phyloP scores from a whole-genome alignment of 306 rosid genomes.

The Arachis hypogaea region DNA sequence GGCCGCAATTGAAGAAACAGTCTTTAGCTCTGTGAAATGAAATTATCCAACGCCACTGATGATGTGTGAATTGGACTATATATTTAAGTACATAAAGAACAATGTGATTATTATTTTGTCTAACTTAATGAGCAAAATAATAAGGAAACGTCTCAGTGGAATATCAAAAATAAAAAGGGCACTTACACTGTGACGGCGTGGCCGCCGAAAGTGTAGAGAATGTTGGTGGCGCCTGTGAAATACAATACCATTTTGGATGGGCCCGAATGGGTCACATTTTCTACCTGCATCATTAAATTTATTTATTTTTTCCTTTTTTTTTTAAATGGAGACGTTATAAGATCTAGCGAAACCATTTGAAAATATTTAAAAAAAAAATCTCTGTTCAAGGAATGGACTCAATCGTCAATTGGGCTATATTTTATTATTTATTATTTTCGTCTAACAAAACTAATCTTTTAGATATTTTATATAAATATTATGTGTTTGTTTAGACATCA shows the following conservation, averaged over 20 bases:
- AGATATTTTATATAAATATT: too few species aligned
- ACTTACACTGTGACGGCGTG: slow-evolving; percentile 52
- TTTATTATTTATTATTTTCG: too few species aligned
- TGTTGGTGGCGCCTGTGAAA: slow-evolving; percentile 56
- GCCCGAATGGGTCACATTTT: slow-evolving; percentile 44
- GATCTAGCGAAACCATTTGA: slow-evolving; percentile 4
- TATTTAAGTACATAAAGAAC: slow-evolving; percentile 24
- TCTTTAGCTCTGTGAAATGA: slow-evolving; percentile 33
- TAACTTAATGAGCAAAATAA: slow-evolving; percentile 25
- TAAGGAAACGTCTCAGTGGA: too few species aligned
- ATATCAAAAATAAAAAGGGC: neutral
- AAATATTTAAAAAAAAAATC: neutral
- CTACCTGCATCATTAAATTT: slow-evolving; percentile 31
- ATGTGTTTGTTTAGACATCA: too few species aligned
- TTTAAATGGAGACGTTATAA: neutral
- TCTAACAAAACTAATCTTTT: too few species aligned
- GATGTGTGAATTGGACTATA: neutral
- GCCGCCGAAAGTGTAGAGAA: slow-evolving; percentile 54
- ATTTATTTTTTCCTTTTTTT: too few species aligned
- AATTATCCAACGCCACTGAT: slow-evolving; percentile 4
- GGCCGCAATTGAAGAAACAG: slow-evolving; percentile 44
- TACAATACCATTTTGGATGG: slow-evolving; percentile 46
- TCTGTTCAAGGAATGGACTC: too few species aligned
- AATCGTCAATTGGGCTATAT: too few species aligned
- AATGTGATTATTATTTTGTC: slow-evolving; percentile 30